These are phyloP conservation scores for Aethionema arabicum DNA, from an alignment of 345 rosid genomes.

Conservation along the genomic window DNA sequence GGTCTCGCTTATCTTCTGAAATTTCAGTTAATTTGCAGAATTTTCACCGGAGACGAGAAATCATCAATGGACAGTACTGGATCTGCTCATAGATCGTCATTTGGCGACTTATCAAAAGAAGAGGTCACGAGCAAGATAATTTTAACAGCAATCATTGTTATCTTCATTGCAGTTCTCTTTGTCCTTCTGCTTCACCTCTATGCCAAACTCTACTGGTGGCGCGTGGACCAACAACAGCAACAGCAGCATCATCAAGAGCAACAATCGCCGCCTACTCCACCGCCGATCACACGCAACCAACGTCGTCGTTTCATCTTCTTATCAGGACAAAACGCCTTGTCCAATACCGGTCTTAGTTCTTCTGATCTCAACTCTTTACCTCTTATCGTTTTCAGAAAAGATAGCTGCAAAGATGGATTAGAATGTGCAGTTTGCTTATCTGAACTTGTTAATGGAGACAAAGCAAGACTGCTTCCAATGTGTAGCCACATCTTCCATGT, in stretches of 20 bases:
- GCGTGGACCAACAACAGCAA: constrained; percentile 52
- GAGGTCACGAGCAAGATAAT: constrained; percentile 67
- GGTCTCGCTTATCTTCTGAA: not conserved
- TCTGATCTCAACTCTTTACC: constrained; percentile 62
- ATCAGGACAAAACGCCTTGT: constrained; percentile 49
- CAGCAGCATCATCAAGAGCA: constrained; percentile 25
- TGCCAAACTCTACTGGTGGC: constrained; percentile 90
- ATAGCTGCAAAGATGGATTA: constrained; percentile 56
- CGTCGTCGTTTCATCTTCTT: constrained; percentile 52
- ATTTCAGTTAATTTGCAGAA: constrained; percentile 12
- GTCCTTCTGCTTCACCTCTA: constrained; percentile 80
- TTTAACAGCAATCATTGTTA: constrained; percentile 59
- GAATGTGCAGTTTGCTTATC: constrained; percentile 88
- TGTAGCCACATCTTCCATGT: constrained; percentile 88
- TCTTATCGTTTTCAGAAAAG: constrained; percentile 44
- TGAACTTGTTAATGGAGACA: constrained; percentile 74
- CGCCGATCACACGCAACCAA: constrained; percentile 43
- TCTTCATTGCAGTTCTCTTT: constrained; percentile 58
- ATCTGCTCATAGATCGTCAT: constrained; percentile 28
- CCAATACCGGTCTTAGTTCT: constrained; percentile 56
- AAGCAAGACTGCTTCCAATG: constrained; percentile 67
- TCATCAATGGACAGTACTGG: constrained; percentile 46
- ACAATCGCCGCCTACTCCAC: constrained; percentile 27
- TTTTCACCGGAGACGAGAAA: constrained; percentile 11
- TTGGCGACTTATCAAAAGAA: constrained; percentile 43